Base-by-base conservation (phyloP, 305 asterid species). In the Fraxinus ornus region DNA sequence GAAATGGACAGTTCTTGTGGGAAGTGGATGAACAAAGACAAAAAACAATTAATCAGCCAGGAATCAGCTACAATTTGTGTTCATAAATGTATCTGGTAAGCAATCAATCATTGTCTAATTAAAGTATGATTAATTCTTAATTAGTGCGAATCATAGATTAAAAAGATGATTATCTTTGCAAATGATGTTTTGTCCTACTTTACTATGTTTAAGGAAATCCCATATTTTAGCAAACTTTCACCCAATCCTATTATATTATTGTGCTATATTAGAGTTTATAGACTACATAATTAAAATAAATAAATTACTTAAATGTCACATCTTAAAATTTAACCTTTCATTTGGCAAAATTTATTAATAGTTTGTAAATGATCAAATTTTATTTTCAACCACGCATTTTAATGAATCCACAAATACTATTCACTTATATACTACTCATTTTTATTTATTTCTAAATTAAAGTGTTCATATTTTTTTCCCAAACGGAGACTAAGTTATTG, bases 21-120 rank as follows among this genome's bases (percentile, higher is more conserved):
- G 94, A 86, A 76, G 88, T 85, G 85, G 97, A 90, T 81, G 97
- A 88, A 57, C 94, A 89, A 57, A 92, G 92, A 85, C 93, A 89
- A 64, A 90, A 86, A 81, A 81, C 88, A 35, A 84, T 85, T 33
- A 88, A 89, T 89, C 93, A 90, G 84, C 77, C 89, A 60, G 92
- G 82, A 85, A 80, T 89, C 87, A 88, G 68, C 92, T 86, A 74
- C 94, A 87, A 76, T 88, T 90, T 91, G 85, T 88, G 89, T 83
- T 87, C 93, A 47, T 47, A 10, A 41, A 41, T 41, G 52, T 41
- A 41, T 77, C 83, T 86, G 92, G 94, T 93, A 68, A 88, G 89
- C 85, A 77, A 83, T 83, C 91, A 49, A 78, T 85, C 91, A 83
- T n/a, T 87, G 84, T 88, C 89, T 81, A 33, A 70, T 57, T 68